A percentile compares a stretch with the other conserved stretches of the same genome.
Evolutionary conservation across 75 land plant genomes (phyloP).

Genomic region (Pinus tabuliformis): DNA sequence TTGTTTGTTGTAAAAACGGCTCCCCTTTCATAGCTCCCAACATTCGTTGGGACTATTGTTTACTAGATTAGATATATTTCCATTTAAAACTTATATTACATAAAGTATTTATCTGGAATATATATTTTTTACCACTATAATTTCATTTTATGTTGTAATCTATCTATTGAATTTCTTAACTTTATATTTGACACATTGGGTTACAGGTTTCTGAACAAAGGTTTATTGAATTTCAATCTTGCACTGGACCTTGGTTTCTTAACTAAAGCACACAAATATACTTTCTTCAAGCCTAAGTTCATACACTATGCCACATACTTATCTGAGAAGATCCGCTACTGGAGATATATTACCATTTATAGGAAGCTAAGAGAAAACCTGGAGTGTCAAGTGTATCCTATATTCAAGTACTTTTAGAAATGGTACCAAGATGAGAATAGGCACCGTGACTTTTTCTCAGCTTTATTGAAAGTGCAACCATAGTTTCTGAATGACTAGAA

Average conservation of each 20-base stretch:
- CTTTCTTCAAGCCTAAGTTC: constrained; percentile 98
- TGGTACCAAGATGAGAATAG: constrained; percentile 99
- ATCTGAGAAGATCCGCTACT: constrained; percentile 96
- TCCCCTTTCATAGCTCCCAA: background rate
- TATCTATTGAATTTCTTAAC: background rate
- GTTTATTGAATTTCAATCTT: constrained; percentile 87
- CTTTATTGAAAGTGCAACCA: constrained; percentile 92
- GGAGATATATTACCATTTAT: constrained; percentile 97
- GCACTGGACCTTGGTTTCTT: constrained; percentile 95
- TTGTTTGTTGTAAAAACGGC: background rate
- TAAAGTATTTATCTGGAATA: background rate
- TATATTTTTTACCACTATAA: background rate
- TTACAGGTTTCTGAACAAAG: constrained; percentile 91
- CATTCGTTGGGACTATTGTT: background rate
- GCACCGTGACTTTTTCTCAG: constrained; percentile 98
- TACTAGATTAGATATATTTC: background rate
- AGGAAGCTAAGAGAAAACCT: constrained; percentile 87
- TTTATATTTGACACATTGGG: background rate
- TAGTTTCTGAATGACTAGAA: constrained; percentile 98
- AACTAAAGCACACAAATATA: constrained; percentile 95
- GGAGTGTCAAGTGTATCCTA: constrained; percentile 86
- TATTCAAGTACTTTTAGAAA: constrained; percentile 99
- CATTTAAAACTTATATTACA: background rate
- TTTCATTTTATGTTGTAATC: background rate
- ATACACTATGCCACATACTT: constrained; percentile 95